These are phyloP conservation scores for Dioscorea zingiberensis DNA, from an alignment of 106 monocot genomes.

Conservation along the genomic window DNA sequence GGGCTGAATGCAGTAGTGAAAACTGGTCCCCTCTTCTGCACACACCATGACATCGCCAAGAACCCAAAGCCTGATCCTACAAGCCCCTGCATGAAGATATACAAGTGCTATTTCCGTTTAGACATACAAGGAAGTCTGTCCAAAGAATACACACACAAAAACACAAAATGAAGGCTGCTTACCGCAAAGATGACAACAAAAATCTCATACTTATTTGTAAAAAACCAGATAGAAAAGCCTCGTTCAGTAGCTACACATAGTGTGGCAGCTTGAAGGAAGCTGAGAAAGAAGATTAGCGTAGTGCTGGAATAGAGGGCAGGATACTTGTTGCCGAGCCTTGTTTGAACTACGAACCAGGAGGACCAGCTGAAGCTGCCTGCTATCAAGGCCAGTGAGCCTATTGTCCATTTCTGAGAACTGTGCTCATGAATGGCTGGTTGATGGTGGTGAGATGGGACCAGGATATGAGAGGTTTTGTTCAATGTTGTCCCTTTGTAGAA, in stretches of 20 bases:
- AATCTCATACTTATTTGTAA: conserved; percentile 42
- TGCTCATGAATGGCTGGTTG: neutral
- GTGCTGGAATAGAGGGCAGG: conserved; percentile 59
- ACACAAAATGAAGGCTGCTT: conserved; percentile 3
- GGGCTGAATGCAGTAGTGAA: conserved; percentile 78
- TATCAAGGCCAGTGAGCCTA: conserved; percentile 44
- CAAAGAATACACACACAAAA: neutral
- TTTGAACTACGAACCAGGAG: conserved; percentile 67
- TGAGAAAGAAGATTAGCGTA: conserved; percentile 52
- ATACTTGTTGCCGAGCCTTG: conserved; percentile 46
- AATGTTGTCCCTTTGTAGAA: conserved; percentile 61
- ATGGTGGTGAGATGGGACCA: neutral
- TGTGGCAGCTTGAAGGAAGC: conserved; percentile 50
- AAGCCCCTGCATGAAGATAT: conserved; percentile 32
- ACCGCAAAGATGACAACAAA: conserved; percentile 48
- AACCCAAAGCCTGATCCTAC: conserved; percentile 59
- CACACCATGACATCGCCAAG: conserved; percentile 72
- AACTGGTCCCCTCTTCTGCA: conserved; percentile 67
- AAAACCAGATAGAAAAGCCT: conserved; percentile 29
- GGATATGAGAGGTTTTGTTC: conserved; percentile 14
- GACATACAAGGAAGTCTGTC: neutral
- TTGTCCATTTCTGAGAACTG: conserved; percentile 24
- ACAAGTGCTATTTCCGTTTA: no score
- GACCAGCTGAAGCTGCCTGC: conserved; percentile 38
- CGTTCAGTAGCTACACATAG: conserved; percentile 35